Percentiles rank a stretch among this genome's conserved stretches.
These are phyloP conservation scores for Stylonectria norvegica DNA, from an alignment of 2,329 filamentous ascomycete genomes.

Conservation along the genomic window DNA sequence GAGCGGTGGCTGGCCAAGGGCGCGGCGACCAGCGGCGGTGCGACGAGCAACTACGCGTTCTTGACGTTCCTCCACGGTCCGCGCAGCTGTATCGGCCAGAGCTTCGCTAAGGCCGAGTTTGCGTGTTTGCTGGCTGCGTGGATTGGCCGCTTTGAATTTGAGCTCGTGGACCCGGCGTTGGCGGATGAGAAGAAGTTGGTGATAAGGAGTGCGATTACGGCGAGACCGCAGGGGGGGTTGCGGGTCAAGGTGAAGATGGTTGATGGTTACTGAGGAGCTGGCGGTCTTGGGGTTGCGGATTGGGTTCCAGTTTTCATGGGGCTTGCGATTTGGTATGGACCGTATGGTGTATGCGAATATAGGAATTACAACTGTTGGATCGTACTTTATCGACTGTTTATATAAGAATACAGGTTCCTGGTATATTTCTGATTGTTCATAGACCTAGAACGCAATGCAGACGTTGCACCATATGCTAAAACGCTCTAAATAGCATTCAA, in stretches of 20 bases:
- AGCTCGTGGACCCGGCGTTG: conserved; percentile 54
- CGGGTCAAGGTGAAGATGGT: conserved; percentile 63
- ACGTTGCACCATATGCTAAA: too few species aligned
- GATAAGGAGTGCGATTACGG: conserved; percentile 68
- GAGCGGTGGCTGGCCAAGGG: conserved; percentile 65
- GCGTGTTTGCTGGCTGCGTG: conserved; percentile 75
- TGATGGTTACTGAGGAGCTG: conserved; percentile 58
- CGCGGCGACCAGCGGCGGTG: conserved; percentile 59
- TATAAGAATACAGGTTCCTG: too few species aligned
- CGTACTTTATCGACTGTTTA: too few species aligned
- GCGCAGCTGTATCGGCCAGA: conserved; percentile 77
- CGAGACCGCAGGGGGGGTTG: conserved; percentile 69
- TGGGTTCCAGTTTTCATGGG: too few species aligned
- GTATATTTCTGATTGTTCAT: too few species aligned
- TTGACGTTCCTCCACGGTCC: conserved; percentile 85
- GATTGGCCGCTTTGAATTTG: conserved; percentile 71
- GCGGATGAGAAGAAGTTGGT: conserved; percentile 63
- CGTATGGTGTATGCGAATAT: too few species aligned
- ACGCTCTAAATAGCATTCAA: too few species aligned
- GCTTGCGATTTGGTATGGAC: too few species aligned
- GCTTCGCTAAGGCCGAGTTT: conserved; percentile 81
- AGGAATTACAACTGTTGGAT: too few species aligned
- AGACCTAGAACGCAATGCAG: too few species aligned
- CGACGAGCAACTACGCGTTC: conserved; percentile 71
- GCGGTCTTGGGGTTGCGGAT: too few species aligned